A percentile compares a stretch with the other conserved stretches of the same genome.
Evolutionary conservation across 2,329 filamentous ascomycete genomes (phyloP).

Genomic region (Pseudogymnoascus sp.): DNA sequence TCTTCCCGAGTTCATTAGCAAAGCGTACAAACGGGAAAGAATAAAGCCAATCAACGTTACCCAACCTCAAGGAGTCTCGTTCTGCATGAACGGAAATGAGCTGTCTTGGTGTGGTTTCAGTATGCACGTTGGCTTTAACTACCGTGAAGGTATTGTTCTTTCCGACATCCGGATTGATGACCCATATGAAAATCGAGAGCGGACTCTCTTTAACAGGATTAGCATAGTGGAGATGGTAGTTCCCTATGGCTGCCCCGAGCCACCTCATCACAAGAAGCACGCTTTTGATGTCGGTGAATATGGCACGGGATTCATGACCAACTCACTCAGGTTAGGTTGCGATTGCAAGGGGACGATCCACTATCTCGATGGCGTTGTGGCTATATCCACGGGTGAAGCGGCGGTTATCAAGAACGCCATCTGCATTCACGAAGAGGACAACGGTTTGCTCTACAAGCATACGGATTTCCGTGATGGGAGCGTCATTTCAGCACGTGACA

Average conservation of each 20-base stretch:
- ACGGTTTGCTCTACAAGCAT: constrained; percentile 60
- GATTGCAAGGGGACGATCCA: constrained; percentile 61
- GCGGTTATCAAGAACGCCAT: constrained; percentile 49
- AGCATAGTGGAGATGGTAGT: constrained; percentile 50
- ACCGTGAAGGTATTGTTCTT: constrained; percentile 44
- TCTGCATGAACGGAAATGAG: constrained; percentile 39
- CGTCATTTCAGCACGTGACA: constrained; percentile 50
- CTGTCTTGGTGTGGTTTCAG: constrained; percentile 52
- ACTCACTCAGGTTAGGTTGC: constrained; percentile 57
- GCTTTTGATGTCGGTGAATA: constrained; percentile 62
- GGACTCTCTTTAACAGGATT: no score
- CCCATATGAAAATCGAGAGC: no score
- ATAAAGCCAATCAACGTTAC: constrained; percentile 51
- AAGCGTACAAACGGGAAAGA: constrained; percentile 31
- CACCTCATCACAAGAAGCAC: constrained; percentile 55
- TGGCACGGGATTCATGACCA: constrained; percentile 53
- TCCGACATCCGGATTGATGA: no score
- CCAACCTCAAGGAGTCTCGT: constrained; percentile 53
- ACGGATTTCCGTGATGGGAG: constrained; percentile 55
- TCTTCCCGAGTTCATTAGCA: constrained; percentile 31
- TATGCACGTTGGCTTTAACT: constrained; percentile 41
- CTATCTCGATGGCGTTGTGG: constrained; percentile 44
- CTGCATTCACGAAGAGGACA: constrained; percentile 60
- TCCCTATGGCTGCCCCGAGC: constrained; percentile 52
- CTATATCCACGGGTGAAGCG: constrained; percentile 45